A percentile compares a stretch with the other conserved stretches of the same genome.
phyloP scores from a whole-genome alignment of 805 yeast genomes.

The Starmerella etchellsii region DNA sequence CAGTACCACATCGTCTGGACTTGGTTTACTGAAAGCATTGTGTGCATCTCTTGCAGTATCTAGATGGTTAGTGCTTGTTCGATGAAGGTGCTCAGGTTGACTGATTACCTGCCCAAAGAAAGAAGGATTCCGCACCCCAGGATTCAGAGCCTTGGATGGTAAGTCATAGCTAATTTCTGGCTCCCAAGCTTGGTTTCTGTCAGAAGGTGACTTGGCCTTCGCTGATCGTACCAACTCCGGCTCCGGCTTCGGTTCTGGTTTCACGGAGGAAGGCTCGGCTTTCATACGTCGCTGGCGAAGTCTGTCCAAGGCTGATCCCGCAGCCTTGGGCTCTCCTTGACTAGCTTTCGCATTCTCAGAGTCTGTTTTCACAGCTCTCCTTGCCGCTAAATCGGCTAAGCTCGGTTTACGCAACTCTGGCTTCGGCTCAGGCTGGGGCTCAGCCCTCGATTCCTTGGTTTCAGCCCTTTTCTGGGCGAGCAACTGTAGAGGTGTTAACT shows the following conservation, averaged over 20 bases:
- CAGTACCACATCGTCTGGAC: slow-evolving; percentile 69
- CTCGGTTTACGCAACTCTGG: slow-evolving; percentile 1
- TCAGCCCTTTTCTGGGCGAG: slow-evolving; percentile 13
- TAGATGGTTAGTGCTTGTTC: slow-evolving; percentile 15
- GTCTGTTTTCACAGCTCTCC: not conserved
- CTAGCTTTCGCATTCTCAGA: not conserved
- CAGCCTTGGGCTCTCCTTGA: slow-evolving; percentile 3
- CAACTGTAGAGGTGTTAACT: slow-evolving; percentile 18
- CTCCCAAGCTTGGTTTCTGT: not conserved
- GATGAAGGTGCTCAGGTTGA: not conserved
- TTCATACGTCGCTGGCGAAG: slow-evolving; percentile 1
- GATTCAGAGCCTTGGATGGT: not conserved
- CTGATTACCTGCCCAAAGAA: slow-evolving; percentile 12
- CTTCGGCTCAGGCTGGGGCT: no score
- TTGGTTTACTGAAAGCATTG: slow-evolving; percentile 34
- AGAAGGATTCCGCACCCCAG: slow-evolving; percentile 4
- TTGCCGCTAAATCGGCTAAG: slow-evolving; percentile 10
- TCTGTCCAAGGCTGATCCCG: not conserved
- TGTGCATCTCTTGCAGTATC: slow-evolving; percentile 37
- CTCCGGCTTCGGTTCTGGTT: no score
- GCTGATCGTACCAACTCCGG: no score
- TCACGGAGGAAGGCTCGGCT: no score
- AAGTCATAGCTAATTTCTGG: not conserved
- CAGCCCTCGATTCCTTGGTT: no score
- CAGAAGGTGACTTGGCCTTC: no score